phyloP scores from a whole-genome alignment of 208 protist genomes.

The Leishmania major region DNA sequence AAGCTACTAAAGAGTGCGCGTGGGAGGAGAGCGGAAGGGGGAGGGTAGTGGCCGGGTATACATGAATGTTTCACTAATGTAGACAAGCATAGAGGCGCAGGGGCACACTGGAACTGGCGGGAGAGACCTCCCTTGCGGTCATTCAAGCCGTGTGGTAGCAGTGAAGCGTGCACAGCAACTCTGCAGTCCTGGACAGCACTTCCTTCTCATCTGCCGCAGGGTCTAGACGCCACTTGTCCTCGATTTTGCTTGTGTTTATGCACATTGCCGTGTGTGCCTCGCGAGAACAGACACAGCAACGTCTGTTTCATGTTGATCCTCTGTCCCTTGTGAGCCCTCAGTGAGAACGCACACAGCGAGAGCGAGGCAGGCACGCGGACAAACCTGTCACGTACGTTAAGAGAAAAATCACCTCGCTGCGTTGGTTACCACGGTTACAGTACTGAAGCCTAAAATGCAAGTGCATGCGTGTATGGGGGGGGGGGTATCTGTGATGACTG shows the following conservation, averaged over 20 bases:
- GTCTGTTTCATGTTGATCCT: too few species aligned
- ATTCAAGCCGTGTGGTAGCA: background rate
- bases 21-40: background rate
- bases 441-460: background rate
- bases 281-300: too few species aligned
- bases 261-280: too few species aligned
- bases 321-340: too few species aligned
- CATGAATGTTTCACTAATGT: background rate
- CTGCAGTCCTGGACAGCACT: background rate
- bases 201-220: background rate
- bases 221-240: background rate
- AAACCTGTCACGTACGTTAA: background rate
- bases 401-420: background rate
- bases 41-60: background rate
- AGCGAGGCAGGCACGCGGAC: background rate
- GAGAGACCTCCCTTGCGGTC: background rate
- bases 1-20: background rate
- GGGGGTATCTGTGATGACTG: too few species aligned
- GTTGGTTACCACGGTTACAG: background rate
- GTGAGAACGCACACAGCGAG: too few species aligned
- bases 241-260: background rate
- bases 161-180: background rate
- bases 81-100: background rate
- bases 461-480: background rate
- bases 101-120: background rate